A percentile compares a stretch with the other conserved stretches of the same genome.
Evolutionary conservation across 1,284 basidiomycete species (phyloP).

Genomic region (Marasmius tenuissimus): DNA sequence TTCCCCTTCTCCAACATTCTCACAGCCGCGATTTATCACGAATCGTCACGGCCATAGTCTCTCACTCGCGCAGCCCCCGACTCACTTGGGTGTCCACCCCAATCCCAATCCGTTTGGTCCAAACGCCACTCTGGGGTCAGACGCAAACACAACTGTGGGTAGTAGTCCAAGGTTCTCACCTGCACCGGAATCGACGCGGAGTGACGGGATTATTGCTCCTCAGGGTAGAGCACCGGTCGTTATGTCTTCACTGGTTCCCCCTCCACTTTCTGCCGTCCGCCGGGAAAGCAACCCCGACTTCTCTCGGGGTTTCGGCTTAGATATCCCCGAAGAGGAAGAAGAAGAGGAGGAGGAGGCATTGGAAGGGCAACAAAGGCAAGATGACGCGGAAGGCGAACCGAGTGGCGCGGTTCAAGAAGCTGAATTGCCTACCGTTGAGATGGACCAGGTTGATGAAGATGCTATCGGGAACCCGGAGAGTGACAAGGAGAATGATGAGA

Average conservation of each 20-base stretch:
- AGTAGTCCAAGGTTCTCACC: slow-evolving; percentile 7
- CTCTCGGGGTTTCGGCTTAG: slow-evolving; percentile 71
- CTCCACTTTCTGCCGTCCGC: slow-evolving; percentile 32
- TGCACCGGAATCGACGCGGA: background rate
- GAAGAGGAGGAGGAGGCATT: slow-evolving; percentile 42
- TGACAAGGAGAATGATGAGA: slow-evolving; percentile 15
- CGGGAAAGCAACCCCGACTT: slow-evolving; percentile 70
- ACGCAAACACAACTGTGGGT: slow-evolving; percentile 30
- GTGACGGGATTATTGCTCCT: slow-evolving; percentile 50
- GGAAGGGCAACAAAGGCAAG: slow-evolving; percentile 26
- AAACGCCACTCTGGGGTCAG: slow-evolving; percentile 49
- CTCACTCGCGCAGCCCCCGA: slow-evolving; percentile 62
- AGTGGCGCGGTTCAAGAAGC: slow-evolving; percentile 32
- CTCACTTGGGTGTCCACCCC: slow-evolving; percentile 37
- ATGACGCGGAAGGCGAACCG: slow-evolving; percentile 30
- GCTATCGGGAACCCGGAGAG: background rate
- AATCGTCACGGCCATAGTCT: slow-evolving; percentile 69
- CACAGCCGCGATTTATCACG: slow-evolving; percentile 29
- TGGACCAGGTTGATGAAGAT: slow-evolving; percentile 10
- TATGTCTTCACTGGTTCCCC: slow-evolving; percentile 43
- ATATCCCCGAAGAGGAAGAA: slow-evolving; percentile 70
- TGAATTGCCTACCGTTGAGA: slow-evolving; percentile 18
- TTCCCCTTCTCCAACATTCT: slow-evolving; percentile 12
- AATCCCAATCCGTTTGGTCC: slow-evolving; percentile 65
- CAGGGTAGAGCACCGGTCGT: slow-evolving; percentile 58